A percentile compares a stretch with the other conserved stretches of the same genome.
phyloP scores from a whole-genome alignment of 345 rosid genomes.

The Carallia brachiata region DNA sequence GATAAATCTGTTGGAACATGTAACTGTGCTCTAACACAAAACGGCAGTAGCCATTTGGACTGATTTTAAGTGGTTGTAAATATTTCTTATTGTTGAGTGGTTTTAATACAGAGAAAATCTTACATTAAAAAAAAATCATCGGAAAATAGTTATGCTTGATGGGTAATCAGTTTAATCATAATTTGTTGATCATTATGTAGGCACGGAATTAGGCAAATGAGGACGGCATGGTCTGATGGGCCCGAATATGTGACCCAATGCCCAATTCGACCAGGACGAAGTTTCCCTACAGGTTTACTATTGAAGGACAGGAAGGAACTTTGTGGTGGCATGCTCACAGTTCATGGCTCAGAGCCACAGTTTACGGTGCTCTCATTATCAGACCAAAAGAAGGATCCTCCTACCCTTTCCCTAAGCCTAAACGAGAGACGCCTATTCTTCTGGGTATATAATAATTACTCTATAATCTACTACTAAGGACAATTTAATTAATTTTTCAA shows the following conservation, averaged over 20 bases:
- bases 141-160: not conserved
- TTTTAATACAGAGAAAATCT: too few species aligned
- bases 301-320: slow-evolving; percentile 91
- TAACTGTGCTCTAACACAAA: too few species aligned
- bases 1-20: too few species aligned
- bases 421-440: slow-evolving; percentile 56
- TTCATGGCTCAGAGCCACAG: slow-evolving; percentile 95
- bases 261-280: slow-evolving; percentile 83
- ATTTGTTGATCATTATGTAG: slow-evolving; percentile 27
- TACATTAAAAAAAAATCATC: too few species aligned
- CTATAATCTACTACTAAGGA: not conserved
- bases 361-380: slow-evolving; percentile 82
- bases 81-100: too few species aligned
- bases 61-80: too few species aligned
- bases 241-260: slow-evolving; percentile 95
- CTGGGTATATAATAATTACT: slow-evolving; percentile 49
- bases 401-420: slow-evolving; percentile 74
- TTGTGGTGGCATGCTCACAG: slow-evolving; percentile 99
- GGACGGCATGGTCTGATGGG: slow-evolving; percentile 95
- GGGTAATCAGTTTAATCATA: not conserved
- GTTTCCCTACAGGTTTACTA: slow-evolving; percentile 77
- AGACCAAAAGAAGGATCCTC: slow-evolving; percentile 60
- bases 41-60: too few species aligned
- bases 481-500: too few species aligned
- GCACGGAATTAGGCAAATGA: slow-evolving; percentile 86